These are phyloP conservation scores for Cicer pinnatifidum DNA, from an alignment of 306 rosid genomes.

Conservation along the genomic window DNA sequence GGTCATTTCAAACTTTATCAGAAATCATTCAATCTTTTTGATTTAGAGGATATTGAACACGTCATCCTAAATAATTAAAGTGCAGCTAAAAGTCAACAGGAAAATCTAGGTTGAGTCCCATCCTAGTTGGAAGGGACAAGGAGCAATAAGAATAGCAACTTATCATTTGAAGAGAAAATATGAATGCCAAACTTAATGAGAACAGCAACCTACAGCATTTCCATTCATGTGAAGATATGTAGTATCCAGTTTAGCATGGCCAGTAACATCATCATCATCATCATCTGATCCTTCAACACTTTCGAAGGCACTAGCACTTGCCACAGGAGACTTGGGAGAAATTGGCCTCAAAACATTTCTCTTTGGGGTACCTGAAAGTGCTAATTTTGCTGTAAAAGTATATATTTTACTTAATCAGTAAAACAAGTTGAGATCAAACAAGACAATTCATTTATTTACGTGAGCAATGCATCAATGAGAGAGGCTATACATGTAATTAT, in stretches of 20 bases:
- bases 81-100: conserved; percentile 21
- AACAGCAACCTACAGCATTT: conserved; percentile 57
- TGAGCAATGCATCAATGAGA: too few relatives aligned
- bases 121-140: not conserved
- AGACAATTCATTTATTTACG: too few relatives aligned
- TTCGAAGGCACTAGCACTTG: conserved; percentile 84
- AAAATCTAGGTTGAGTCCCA: conserved; percentile 1
- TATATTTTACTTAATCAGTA: not conserved
- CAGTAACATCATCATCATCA: conserved; percentile 66
- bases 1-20: conserved; percentile 16
- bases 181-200: conserved; percentile 22
- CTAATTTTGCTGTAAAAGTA: conserved; percentile 60
- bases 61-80: conserved; percentile 4
- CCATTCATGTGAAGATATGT: conserved; percentile 65
- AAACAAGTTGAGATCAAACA: too few relatives aligned
- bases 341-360: conserved; percentile 55
- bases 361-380: conserved; percentile 53
- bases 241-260: conserved; percentile 52
- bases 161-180: not conserved
- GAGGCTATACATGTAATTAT: too few relatives aligned
- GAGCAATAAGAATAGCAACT: not conserved
- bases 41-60: conserved; percentile 8
- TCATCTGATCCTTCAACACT: conserved; percentile 79
- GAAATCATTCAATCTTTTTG: conserved; percentile 12
- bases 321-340: conserved; percentile 88